Base-by-base conservation (phyloP, 176 grass and related monocot species). In the Paspalum vaginatum region DNA sequence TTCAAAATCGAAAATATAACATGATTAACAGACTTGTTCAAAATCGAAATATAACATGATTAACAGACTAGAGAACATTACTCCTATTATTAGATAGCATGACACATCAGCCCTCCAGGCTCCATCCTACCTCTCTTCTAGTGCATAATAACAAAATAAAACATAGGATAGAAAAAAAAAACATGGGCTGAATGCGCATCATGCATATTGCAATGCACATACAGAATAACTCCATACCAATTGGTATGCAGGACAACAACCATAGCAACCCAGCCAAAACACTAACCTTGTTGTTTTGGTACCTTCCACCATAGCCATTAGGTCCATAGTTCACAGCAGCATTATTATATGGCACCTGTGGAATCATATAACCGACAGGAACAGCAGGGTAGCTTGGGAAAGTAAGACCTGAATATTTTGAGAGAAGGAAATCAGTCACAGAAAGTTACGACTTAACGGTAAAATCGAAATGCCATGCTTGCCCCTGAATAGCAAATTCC, bases 241-340 rank as follows among this genome's bases (percentile, higher is more conserved):
- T 49, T 44, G 39, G 6, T 32, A 51, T 54, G 56, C 24, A 88
- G 13, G 17, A 79, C n/a, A 73, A 49, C 43, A 68, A 26, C 17
- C 25, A 51, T n/a, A 46, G 54, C 54, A 58, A 79, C 26, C 22
- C n/a, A 85, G 21, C 61, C 17, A 6, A 72, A 58, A 54, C 62
- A 88, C 85, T 42, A 72, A 93, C 92, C 90, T 99, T 99, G 81
- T 92, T 94, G 76, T 79, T 87, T 83, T 85, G 88, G 74, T 87
- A 98, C 75, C 88, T 91, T 87, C 92, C 92, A 86, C 90, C 92
- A 70, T 85, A 79, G n/a, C 90, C 95, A 89, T 92, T 98, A 77
- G 89, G 85, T 52, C 88, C 88, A 73, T 98, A 95, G 73, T 81
- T 91, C 59, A 83, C 51, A 73, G 86, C 65, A 72, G 86, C 65